A percentile compares a stretch with the other conserved stretches of the same genome.
Conservation (phyloP, 768 basidiomycete species). For the Leccinum olivaceopallidum region DNA sequence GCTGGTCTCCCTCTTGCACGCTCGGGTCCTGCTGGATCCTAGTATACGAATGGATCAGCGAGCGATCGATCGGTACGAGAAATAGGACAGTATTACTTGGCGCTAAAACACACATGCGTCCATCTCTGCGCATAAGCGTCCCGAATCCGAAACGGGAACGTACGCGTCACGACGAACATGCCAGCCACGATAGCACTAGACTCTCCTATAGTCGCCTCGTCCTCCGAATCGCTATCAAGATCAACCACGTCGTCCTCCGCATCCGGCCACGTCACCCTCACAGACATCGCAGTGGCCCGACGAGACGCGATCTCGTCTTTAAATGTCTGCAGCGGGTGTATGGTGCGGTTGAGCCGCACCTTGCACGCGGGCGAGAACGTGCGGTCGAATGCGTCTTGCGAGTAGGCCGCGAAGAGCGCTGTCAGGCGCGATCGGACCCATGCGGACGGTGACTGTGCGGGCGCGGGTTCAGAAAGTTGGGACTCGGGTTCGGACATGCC, state of each 20-base stretch:
- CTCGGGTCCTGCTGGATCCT: conserved; percentile 29
- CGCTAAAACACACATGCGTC: conserved; percentile 39
- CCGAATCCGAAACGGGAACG: conserved; percentile 42
- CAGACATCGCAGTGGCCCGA: conserved; percentile 18
- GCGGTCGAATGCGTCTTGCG: conserved; percentile 26
- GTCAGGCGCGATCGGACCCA: conserved; percentile 36
- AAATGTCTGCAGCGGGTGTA: conserved; percentile 26
- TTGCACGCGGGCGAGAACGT: conserved; percentile 36
- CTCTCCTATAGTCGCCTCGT: no score
- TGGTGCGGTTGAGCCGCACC: conserved; percentile 34
- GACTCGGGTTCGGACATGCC: background rate
- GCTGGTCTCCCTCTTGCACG: conserved; percentile 20
- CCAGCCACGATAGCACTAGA: conserved; percentile 39
- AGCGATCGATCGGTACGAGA: background rate
- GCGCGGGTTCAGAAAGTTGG: no score
- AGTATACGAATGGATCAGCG: background rate
- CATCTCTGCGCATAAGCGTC: conserved; percentile 37
- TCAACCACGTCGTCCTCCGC: conserved; percentile 11
- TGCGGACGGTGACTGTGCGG: conserved; percentile 6
- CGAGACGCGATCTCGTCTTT: conserved; percentile 27
- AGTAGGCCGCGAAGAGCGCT: conserved; percentile 26
- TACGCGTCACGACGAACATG: conserved; percentile 39
- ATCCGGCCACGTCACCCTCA: conserved; percentile 36
- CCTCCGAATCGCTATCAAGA: background rate
- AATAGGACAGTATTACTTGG: conserved; percentile 28